Percentiles rank a stretch among this genome's conserved stretches.
phyloP scores from a whole-genome alignment of 306 rosid genomes.

The Begonia fuchsioides region DNA sequence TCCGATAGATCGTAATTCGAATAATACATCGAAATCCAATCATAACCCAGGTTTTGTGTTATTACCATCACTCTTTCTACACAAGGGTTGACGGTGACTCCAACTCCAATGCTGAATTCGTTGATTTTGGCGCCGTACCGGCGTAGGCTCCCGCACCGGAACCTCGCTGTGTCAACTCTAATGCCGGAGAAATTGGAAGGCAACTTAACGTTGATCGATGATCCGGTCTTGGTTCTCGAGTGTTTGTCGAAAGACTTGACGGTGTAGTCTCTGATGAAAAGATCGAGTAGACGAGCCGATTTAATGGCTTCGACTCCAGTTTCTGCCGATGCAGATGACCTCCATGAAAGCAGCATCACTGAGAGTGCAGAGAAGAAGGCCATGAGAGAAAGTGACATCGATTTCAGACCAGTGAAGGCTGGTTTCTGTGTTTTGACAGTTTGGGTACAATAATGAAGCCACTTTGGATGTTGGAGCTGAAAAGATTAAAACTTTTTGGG shows the following conservation, averaged over 20 bases:
- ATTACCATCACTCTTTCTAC: slow-evolving; percentile 75
- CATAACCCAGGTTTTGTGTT: slow-evolving; percentile 51
- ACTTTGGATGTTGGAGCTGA: background rate
- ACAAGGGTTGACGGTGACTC: slow-evolving; percentile 63
- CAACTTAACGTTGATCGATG: slow-evolving; percentile 30
- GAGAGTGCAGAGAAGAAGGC: slow-evolving; percentile 29
- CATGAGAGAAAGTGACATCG: slow-evolving; percentile 30
- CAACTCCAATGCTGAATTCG: slow-evolving; percentile 44
- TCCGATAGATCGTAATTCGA: slow-evolving; percentile 53
- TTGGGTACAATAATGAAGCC: background rate
- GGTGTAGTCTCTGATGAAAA: slow-evolving; percentile 62
- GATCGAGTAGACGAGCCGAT: slow-evolving; percentile 76
- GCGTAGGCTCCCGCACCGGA: slow-evolving; percentile 79
- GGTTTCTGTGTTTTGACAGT: background rate
- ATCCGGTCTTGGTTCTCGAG: slow-evolving; percentile 35
- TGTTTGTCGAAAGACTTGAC: slow-evolving; percentile 33
- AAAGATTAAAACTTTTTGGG: background rate
- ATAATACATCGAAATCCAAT: slow-evolving; percentile 67
- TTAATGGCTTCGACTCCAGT: slow-evolving; percentile 31
- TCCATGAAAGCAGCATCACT: slow-evolving; percentile 21
- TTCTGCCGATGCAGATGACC: slow-evolving; percentile 18
- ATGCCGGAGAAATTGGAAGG: slow-evolving; percentile 76
- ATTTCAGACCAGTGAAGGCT: background rate
- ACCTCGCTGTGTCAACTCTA: slow-evolving; percentile 37
- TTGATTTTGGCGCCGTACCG: too few relatives aligned